Evolutionary conservation across 768 basidiomycete species (phyloP).

Genomic region (Calocera viscosa): DNA sequence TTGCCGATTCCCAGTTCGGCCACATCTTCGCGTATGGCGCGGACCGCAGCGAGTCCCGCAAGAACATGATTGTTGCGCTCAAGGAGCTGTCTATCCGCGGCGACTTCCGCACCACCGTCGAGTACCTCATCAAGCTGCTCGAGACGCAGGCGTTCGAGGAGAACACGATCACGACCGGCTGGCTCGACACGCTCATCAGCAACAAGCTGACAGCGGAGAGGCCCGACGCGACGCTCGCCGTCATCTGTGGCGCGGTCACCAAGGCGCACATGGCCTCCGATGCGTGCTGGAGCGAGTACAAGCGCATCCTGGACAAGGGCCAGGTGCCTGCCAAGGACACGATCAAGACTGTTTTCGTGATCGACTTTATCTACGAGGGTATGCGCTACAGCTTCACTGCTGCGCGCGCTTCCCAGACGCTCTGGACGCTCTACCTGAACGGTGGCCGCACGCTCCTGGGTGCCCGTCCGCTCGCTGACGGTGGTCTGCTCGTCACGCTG

Average conservation of each 20-base stretch:
- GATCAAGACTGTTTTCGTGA: conserved; percentile 88
- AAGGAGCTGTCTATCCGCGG: conserved; percentile 98
- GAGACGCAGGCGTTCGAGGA: conserved; percentile 93
- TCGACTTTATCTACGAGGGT: conserved; percentile 97
- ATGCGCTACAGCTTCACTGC: conserved; percentile 91
- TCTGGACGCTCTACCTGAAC: conserved; percentile 93
- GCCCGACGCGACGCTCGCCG: conserved; percentile 82
- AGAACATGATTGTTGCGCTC: conserved; percentile 98
- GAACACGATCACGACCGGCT: conserved; percentile 96
- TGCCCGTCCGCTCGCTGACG: conserved; percentile 83
- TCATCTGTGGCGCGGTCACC: conserved; percentile 90
- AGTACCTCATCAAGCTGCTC: conserved; percentile 95
- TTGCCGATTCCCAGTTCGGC: conserved; percentile 97
- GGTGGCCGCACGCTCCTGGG: conserved; percentile 88
- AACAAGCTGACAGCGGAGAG: conserved; percentile 95
- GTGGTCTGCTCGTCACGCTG: conserved; percentile 80
- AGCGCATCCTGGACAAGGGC: conserved; percentile 90
- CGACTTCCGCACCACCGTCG: conserved; percentile 96
- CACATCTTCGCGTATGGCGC: conserved; percentile 99
- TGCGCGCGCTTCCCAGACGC: conserved; percentile 72
- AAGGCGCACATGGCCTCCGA: conserved; percentile 88
- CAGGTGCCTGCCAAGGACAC: conserved; percentile 92
- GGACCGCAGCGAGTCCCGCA: conserved; percentile 85
- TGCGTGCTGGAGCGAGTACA: conserved; percentile 84
- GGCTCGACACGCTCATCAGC: conserved; percentile 95